Evolutionary conservation across 169 alveolate species (phyloP).

Genomic region (Theileria equi): DNA sequence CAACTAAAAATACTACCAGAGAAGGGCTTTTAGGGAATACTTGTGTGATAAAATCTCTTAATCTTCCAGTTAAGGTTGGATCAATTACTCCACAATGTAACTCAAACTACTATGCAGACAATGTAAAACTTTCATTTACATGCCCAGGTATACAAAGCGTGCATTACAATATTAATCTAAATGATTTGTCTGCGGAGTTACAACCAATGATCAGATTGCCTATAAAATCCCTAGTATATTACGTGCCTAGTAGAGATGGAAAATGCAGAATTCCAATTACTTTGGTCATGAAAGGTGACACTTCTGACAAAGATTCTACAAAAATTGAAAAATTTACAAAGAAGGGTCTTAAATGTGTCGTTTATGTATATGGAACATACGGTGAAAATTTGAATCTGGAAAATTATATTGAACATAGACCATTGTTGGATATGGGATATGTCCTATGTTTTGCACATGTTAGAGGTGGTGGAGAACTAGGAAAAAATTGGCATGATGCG

Average conservation of each 20-base stretch:
- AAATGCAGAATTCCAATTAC: slow-evolving; percentile 35
- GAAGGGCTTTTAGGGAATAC: background rate
- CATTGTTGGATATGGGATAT: slow-evolving; percentile 46
- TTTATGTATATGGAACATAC: slow-evolving; percentile 58
- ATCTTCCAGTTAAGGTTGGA: slow-evolving; percentile 42
- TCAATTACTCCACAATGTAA: slow-evolving; percentile 38
- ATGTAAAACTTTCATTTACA: slow-evolving; percentile 3
- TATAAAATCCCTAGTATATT: background rate
- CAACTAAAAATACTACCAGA: background rate
- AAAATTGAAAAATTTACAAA: background rate
- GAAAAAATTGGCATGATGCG: slow-evolving; percentile 33
- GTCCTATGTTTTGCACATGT: slow-evolving; percentile 64
- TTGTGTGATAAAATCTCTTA: background rate
- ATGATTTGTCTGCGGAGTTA: background rate
- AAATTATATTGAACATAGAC: slow-evolving; percentile 46
- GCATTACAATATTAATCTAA: slow-evolving; percentile 13
- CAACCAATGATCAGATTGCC: background rate
- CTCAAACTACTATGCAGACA: background rate
- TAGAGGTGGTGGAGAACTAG: slow-evolving; percentile 66
- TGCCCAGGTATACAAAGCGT: slow-evolving; percentile 34
- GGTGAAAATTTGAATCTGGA: slow-evolving; percentile 36
- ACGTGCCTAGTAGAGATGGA: slow-evolving; percentile 38
- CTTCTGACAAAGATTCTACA: background rate
- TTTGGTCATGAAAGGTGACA: slow-evolving; percentile 1
- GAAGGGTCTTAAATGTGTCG: slow-evolving; percentile 18